Base-by-base conservation (phyloP, 768 basidiomycete species). In the Lactifluus pinguis region DNA sequence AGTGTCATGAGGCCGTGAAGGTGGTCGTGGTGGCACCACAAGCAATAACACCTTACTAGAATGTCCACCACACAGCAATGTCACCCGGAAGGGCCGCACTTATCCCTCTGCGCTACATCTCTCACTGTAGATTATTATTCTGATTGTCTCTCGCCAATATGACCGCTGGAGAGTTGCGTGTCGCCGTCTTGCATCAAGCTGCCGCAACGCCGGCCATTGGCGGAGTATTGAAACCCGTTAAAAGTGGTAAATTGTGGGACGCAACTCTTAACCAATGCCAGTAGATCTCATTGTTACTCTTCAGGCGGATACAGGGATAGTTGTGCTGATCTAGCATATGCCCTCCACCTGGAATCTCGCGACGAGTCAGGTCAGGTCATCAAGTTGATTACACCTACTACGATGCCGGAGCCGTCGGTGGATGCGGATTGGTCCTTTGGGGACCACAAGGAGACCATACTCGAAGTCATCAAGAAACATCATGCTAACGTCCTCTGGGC, bases 361-460 rank as follows among this genome's bases (percentile, higher is more conserved):
- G 53, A 53, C 9, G 7, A 21, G 53, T 39, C 9, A 11, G 17
- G 15, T 17, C 53, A 17, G 10, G 15, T 29, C 5, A 53, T 53
- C 53, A 53, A 53, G 29, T 11, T 53, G 17, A 42, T 53, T 11
- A 53, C 53, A 11, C 53, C 53, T 29, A 13, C 53, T n/a, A 5
- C 25, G 15, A 32, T 17, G 9, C 53, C 53, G 14, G 41, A 53
- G 15, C 53, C 39, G 15, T 53, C 25, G 29, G 53, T 53, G 39
- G 53, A 53, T 6, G 53, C 41, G 9, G 53, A 53, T 25, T 53
- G 53, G 53, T 53, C 53, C 41, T 53, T 53, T 4, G 53, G 53
- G 15, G 53, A 53, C 25, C 53, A 44, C 53, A 44, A 53, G 53
- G 53, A 53, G 53, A 53, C 53, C 41, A 53, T 53, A 53, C 53